These are phyloP conservation scores for Ziziphus jujuba DNA, from an alignment of 306 rosid species.

Conservation along the genomic window DNA sequence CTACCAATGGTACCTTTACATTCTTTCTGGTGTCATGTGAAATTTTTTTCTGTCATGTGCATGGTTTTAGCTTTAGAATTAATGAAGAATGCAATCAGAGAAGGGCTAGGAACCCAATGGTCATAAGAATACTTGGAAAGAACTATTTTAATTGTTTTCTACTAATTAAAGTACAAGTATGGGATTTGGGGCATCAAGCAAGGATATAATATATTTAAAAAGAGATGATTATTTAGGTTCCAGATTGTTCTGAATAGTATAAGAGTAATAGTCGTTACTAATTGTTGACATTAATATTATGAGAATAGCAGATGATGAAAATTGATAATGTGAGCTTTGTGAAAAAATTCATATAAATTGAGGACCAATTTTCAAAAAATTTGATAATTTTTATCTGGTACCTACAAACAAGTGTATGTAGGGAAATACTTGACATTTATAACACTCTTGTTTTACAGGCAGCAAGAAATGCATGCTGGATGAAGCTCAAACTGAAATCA, in stretches of 20 bases:
- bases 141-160: neutral
- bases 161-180: no score
- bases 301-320: no score
- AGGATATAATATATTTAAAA: no score
- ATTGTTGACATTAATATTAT: no score
- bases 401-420: conserved; percentile 12
- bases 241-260: no score
- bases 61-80: neutral
- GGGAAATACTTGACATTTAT: conserved; percentile 13
- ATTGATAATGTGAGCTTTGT: no score
- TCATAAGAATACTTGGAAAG: neutral
- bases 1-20: conserved; percentile 51
- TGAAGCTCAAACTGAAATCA: conserved; percentile 45
- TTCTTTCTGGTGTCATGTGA: conserved; percentile 11
- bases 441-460: conserved; percentile 44
- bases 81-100: neutral
- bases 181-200: no score
- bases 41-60: neutral
- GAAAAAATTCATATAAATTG: no score
- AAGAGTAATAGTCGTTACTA: no score
- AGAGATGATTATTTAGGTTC: no score
- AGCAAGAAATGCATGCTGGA: conserved; percentile 40
- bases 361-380: no score
- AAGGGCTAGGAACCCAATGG: neutral
- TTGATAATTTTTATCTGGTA: conserved; percentile 14